Evolutionary conservation across 129 eudicot species (phyloP), one percentile per base, ranked within the genome.

Genomic region (Centella asiatica): DNA sequence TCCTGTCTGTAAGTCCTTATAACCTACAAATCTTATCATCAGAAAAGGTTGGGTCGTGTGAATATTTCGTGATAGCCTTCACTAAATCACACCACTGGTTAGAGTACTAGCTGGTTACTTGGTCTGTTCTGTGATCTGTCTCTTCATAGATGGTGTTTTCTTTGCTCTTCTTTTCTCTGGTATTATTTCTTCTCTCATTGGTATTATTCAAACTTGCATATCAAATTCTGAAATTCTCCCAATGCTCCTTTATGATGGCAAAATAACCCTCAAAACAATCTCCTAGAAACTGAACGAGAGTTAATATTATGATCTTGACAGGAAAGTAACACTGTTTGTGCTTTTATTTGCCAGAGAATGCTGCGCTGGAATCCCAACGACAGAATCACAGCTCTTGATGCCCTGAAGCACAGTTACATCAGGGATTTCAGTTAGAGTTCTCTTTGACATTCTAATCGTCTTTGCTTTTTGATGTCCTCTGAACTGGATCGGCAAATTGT

Each of bases 391-490:
- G 65, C 65, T 37, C 12, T 17, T 37, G 33, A 60, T 34, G 50
- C 65, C 6, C 65, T 60, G 23, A 60, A 39, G n/a, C 49, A 39
- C 23, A 44, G 24, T 31, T 60, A 60, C 33, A 36, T 59, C 45
- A 2, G 1, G 19, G 33, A 42, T 39, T 20, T 20, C 15, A n/a
- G n/a, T n/a, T 11, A 22, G 31, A 18, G 23, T 60, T 26, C 1
- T 24, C 26, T 24, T 40, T 59, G 64, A 59, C 5, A 31, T 34
- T 15, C 12, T 39, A 37, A 33, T 33, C 40, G 19, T 57, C 46
- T 29, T 20, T 0, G 0, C 15, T 14, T 2, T 59, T 6, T 20
- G 29, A 59, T 59, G 64, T 59, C 47, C n/a, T 13, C 9, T 36
- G n/a, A 22, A 36, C 32, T 11, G 17, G 46, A 34, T 10, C 20